Conservation (phyloP, 1,139 yeast species). For the Scheffersomyces insectosa region DNA sequence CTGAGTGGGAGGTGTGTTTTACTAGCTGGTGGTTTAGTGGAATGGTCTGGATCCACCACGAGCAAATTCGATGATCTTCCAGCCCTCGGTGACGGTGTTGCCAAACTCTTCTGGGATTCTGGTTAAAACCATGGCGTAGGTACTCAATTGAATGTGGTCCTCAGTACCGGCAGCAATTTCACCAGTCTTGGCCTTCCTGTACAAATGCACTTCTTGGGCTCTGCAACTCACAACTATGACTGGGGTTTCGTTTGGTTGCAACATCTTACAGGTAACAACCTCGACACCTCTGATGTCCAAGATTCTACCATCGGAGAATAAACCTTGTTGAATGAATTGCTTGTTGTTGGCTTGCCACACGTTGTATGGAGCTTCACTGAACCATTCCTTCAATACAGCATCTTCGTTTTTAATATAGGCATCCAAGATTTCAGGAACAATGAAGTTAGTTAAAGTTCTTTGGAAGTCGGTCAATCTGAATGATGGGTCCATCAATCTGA, state of each 20-base stretch:
- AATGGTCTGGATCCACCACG: conserved; percentile 92
- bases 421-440: conserved; percentile 92
- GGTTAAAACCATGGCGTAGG: conserved; percentile 95
- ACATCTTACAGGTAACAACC: conserved; percentile 80
- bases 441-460: conserved; percentile 84
- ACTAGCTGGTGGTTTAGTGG: conserved; percentile 45
- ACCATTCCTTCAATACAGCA: conserved; percentile 80
- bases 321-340: conserved; percentile 87
- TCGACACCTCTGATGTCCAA: conserved; percentile 96
- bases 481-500: conserved; percentile 86
- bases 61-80: conserved; percentile 95
- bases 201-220: conserved; percentile 93
- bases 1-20: neutral
- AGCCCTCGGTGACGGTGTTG: conserved; percentile 90
- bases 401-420: conserved; percentile 95
- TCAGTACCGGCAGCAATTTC: conserved; percentile 96
- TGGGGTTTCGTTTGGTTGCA: conserved; percentile 92
- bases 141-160: conserved; percentile 87
- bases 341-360: conserved; percentile 94
- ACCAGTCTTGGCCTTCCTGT: conserved; percentile 86
- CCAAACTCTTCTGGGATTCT: conserved; percentile 91
- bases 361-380: conserved; percentile 94
- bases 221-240: conserved; percentile 93
- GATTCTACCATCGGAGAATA: conserved; percentile 88
- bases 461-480: conserved; percentile 82